Evolutionary conservation across 495 filamentous ascomycete genomes (phyloP).

Genomic region (Friedmanniomyces simplex): DNA sequence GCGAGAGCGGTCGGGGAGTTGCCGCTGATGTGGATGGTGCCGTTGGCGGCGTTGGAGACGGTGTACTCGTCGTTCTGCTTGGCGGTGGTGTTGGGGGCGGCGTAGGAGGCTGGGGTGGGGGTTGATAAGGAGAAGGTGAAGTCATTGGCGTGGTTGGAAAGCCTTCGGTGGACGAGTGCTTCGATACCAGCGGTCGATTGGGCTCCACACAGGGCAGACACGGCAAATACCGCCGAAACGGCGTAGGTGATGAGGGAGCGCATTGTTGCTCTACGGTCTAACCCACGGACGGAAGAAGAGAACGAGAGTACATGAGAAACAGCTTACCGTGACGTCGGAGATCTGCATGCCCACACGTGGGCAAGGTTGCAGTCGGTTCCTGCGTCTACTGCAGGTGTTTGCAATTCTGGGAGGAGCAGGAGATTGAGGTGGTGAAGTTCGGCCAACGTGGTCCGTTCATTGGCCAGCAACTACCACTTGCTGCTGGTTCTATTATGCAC

Average conservation of each 20-base stretch:
- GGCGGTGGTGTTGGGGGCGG: conserved; percentile 3
- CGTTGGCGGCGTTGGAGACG: conserved; percentile 31
- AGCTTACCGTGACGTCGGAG: neutral
- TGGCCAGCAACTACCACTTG: too few relatives aligned
- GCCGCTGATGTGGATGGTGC: conserved; percentile 38
- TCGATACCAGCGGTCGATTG: conserved; percentile 37
- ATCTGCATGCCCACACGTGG: neutral
- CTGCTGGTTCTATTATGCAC: too few relatives aligned
- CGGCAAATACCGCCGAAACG: neutral
- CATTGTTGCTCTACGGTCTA: neutral
- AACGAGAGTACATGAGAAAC: neutral
- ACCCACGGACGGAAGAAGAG: neutral
- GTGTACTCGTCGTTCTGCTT: conserved; percentile 36
- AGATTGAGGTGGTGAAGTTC: neutral
- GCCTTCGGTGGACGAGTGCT: conserved; percentile 37
- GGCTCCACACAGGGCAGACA: conserved; percentile 2
- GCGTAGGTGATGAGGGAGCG: neutral
- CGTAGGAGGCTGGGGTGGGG: conserved; percentile 6
- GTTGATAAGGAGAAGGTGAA: conserved; percentile 34
- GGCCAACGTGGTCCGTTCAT: neutral
- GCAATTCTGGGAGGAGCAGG: neutral
- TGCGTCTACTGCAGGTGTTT: neutral
- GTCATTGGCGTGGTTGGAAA: conserved; percentile 35
- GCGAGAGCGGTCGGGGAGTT: conserved; percentile 38
- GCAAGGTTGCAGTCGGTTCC: neutral